Evolutionary conservation across 371 early-diverging fungal genomes (phyloP).

Genomic region (Mucor racemosus): DNA sequence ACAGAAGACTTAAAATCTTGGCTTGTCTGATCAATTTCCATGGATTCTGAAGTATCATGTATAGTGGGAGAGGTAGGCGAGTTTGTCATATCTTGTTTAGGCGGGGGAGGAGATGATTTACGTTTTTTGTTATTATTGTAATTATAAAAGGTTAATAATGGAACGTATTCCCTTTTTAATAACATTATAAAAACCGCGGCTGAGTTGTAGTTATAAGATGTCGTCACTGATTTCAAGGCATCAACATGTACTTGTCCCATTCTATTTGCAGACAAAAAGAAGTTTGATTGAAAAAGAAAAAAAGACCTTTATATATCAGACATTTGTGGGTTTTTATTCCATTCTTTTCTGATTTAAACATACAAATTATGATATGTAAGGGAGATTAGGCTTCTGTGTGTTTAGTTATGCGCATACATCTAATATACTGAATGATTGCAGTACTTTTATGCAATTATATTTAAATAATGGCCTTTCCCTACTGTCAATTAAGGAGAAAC

Average conservation of each 20-base stretch:
- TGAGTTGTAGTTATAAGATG: conserved; percentile 15
- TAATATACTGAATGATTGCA: background rate
- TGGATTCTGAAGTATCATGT: background rate
- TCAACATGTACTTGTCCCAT: conserved; percentile 14
- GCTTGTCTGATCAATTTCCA: conserved; percentile 6
- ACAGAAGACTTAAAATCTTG: conserved; percentile 9
- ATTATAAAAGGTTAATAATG: conserved; percentile 22
- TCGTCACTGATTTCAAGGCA: conserved; percentile 11
- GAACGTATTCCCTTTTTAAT: conserved; percentile 23
- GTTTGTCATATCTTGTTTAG: background rate
- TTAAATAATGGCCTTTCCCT: background rate
- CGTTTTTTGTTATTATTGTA: conserved; percentile 8
- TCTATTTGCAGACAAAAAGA: background rate
- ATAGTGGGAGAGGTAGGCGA: background rate
- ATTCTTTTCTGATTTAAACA: background rate
- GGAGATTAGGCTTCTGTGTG: background rate
- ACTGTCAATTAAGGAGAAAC: background rate
- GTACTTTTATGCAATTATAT: background rate
- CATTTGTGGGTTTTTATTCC: background rate
- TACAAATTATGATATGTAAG: background rate
- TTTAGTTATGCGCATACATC: background rate
- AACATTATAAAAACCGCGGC: conserved; percentile 27
- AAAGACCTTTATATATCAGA: background rate
- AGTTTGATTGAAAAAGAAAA: background rate
- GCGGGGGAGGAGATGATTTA: background rate